A percentile compares a stretch with the other conserved stretches of the same genome.
These are phyloP conservation scores for Plasmodium gonderi DNA, from an alignment of 169 alveolate species.

Conservation along the genomic window DNA sequence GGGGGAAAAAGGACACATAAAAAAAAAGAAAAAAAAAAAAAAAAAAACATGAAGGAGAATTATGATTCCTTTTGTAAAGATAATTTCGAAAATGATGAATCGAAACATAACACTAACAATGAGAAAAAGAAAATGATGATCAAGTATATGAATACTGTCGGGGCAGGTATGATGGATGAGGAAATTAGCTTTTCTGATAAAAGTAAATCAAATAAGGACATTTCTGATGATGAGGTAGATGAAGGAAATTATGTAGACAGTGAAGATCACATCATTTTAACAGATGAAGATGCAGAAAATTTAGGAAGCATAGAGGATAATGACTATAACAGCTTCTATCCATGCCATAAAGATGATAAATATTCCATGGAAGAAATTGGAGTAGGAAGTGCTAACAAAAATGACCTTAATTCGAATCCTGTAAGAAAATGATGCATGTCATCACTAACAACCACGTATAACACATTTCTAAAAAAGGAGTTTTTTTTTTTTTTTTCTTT, in stretches of 20 bases:
- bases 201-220: background rate
- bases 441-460: background rate
- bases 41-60: conserved; percentile 12
- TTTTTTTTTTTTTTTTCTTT: background rate
- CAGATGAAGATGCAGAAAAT: background rate
- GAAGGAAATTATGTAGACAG: conserved; percentile 32
- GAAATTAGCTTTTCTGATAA: background rate
- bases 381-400: background rate
- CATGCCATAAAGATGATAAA: background rate
- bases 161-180: conserved; percentile 34
- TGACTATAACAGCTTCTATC: background rate
- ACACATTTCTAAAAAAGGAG: background rate
- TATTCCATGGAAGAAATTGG: background rate
- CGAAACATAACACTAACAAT: background rate
- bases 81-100: conserved; percentile 9
- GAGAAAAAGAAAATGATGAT: conserved; percentile 28
- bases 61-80: conserved; percentile 9
- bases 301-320: background rate
- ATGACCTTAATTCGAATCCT: background rate
- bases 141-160: conserved; percentile 32
- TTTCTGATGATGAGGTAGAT: conserved; percentile 12
- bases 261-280: conserved; percentile 42
- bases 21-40: background rate
- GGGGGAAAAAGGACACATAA: no score
- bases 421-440: conserved; percentile 17